Conservation (phyloP, 2,329 filamentous ascomycete genomes). For the Berkeleyomyces basicola region DNA sequence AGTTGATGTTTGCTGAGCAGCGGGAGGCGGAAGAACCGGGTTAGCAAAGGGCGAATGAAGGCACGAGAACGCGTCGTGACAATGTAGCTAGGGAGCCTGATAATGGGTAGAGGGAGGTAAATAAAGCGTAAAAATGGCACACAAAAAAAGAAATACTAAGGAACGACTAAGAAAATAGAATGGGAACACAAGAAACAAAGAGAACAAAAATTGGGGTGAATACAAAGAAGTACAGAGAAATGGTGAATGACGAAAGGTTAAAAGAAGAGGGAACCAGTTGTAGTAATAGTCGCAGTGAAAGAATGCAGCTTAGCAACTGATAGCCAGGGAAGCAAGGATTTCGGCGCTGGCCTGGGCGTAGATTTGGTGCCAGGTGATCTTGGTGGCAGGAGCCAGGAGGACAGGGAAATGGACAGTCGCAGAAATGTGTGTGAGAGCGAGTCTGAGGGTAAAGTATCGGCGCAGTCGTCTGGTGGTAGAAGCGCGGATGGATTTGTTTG, state of each 20-base stretch:
- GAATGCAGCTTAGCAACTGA: no score
- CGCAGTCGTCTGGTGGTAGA: no score
- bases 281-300: not conserved
- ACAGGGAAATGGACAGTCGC: no score
- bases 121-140: not conserved
- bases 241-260: not conserved
- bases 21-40: not conserved
- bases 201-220: not conserved
- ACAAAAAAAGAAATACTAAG: conserved; percentile 1
- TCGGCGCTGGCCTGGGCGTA: no score
- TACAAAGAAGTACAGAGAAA: not conserved
- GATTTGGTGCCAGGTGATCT: no score
- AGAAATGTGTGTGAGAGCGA: no score
- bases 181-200: not conserved
- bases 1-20: conserved; percentile 19
- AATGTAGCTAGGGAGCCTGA: not conserved
- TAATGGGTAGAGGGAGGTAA: not conserved
- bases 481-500: no score
- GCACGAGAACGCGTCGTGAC: not conserved
- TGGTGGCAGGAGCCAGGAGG: no score
- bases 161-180: not conserved
- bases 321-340: not conserved
- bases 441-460: no score
- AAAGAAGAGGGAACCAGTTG: not conserved
- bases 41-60: not conserved